phyloP scores from a whole-genome alignment of 2,329 filamentous ascomycete species.

The Xylariaceae sp. region DNA sequence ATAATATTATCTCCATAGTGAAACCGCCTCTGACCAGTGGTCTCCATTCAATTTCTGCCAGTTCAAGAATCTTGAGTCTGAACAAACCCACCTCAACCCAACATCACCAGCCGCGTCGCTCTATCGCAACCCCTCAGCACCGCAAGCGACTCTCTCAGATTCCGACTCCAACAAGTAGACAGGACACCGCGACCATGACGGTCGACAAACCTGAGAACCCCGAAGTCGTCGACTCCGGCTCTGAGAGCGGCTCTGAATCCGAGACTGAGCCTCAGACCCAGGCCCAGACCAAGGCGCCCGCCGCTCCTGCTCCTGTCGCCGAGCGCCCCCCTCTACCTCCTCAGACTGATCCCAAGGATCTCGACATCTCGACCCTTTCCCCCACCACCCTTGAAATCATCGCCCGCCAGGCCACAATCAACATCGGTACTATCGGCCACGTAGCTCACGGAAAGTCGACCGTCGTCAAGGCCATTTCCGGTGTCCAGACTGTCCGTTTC shows the following conservation, averaged over 20 bases:
- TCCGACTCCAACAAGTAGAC: background rate
- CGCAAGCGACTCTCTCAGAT: background rate
- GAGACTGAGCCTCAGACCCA: constrained; percentile 15
- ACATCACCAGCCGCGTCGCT: background rate
- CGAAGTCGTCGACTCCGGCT: constrained; percentile 15
- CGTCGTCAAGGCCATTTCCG: constrained; percentile 97
- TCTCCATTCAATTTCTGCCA: background rate
- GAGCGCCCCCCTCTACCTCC: constrained; percentile 50
- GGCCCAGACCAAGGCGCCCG: constrained; percentile 4
- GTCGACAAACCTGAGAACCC: constrained; percentile 18
- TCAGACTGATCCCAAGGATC: constrained; percentile 85
- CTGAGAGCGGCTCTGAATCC: constrained; percentile 20
- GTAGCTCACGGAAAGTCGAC: constrained; percentile 99
- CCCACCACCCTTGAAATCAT: constrained; percentile 96
- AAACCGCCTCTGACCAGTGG: background rate
- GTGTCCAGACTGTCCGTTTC: constrained; percentile 97
- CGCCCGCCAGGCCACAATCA: constrained; percentile 95
- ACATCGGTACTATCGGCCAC: constrained; percentile 97
- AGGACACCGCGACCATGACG: constrained; percentile 16
- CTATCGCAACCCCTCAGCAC: background rate
- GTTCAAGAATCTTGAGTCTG: background rate
- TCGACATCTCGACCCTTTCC: constrained; percentile 74
- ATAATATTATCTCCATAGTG: background rate
- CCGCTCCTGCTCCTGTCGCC: constrained; percentile 6
- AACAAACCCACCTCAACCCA: background rate